Percentiles rank a stretch among this genome's conserved stretches.
phyloP scores from a whole-genome alignment of 2,329 filamentous ascomycete species.

The Pseudogymnoascus sp. region DNA sequence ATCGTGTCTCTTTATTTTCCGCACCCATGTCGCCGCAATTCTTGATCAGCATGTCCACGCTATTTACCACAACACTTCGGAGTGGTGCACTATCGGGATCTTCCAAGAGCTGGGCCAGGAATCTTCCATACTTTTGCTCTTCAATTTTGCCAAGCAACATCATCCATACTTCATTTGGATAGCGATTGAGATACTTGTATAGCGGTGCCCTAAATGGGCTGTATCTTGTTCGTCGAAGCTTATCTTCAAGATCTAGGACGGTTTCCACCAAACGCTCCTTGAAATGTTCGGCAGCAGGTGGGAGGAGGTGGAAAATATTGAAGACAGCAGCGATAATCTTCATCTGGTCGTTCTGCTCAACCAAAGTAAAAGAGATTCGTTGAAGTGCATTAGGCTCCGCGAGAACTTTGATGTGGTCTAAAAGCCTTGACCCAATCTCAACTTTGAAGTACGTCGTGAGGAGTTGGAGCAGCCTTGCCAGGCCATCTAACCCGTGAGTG shows the following conservation, averaged over 20 bases:
- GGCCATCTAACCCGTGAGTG: conserved; percentile 80
- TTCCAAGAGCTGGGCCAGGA: conserved; percentile 79
- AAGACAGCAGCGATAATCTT: conserved; percentile 92
- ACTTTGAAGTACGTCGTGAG: conserved; percentile 99
- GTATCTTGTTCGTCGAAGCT: conserved; percentile 74
- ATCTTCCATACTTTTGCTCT: conserved; percentile 79
- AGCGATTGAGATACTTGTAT: conserved; percentile 88
- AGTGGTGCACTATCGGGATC: conserved; percentile 67
- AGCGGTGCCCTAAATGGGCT: conserved; percentile 88
- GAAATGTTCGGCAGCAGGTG: conserved; percentile 80
- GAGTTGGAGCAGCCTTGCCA: conserved; percentile 80
- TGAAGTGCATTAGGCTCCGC: conserved; percentile 74
- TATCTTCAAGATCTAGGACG: conserved; percentile 80
- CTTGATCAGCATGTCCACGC: conserved; percentile 64
- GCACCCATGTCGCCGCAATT: conserved; percentile 55
- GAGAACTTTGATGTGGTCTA: conserved; percentile 89
- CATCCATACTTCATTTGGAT: conserved; percentile 77
- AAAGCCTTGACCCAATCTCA: conserved; percentile 84
- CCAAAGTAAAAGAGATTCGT: conserved; percentile 86
- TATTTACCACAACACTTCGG: conserved; percentile 64
- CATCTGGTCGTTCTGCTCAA: conserved; percentile 88
- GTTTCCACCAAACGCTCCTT: conserved; percentile 84
- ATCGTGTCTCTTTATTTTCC: conserved; percentile 61
- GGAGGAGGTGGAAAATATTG: conserved; percentile 94
- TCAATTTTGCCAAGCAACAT: conserved; percentile 73